Conservation (phyloP, 179 eudicot species). For the Nepenthes alata region DNA sequence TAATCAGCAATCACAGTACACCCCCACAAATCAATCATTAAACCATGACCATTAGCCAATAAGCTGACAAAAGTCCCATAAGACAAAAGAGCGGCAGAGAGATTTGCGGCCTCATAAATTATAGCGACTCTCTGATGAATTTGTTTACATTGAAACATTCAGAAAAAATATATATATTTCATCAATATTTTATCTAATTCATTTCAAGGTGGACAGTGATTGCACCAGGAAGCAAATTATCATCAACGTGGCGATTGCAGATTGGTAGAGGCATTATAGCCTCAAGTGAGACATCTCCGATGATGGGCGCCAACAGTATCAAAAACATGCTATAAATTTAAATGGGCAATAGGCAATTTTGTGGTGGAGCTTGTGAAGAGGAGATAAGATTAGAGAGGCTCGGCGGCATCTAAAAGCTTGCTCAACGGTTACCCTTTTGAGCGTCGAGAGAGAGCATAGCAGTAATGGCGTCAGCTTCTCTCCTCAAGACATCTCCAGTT, state of each 20-base stretch:
- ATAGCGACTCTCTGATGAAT: constrained; percentile 4
- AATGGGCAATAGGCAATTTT: constrained; percentile 20
- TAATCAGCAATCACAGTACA: not conserved
- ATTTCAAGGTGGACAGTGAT: constrained; percentile 13
- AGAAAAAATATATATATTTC: not conserved
- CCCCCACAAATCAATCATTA: not conserved
- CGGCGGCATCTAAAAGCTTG: not conserved
- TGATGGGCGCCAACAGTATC: constrained; percentile 5
- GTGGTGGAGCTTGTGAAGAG: constrained; percentile 44
- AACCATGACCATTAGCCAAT: constrained; percentile 15
- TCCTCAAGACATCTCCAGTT: constrained; percentile 56
- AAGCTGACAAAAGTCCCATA: not conserved
- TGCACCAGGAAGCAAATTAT: constrained; percentile 22
- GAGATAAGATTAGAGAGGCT: constrained; percentile 33
- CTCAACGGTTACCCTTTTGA: not conserved
- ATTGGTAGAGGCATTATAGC: constrained; percentile 41
- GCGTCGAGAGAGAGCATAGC: not conserved
- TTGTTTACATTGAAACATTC: constrained; percentile 7
- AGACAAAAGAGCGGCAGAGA: not conserved
- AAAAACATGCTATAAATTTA: constrained; percentile 10
- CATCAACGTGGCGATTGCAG: constrained; percentile 33
- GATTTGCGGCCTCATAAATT: constrained; percentile 15
- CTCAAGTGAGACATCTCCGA: constrained; percentile 52
- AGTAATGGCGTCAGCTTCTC: constrained; percentile 72
- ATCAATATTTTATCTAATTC: not conserved